phyloP scores from a whole-genome alignment of 176 grass and related monocot genomes.

The Puccinellia tenuiflora region DNA sequence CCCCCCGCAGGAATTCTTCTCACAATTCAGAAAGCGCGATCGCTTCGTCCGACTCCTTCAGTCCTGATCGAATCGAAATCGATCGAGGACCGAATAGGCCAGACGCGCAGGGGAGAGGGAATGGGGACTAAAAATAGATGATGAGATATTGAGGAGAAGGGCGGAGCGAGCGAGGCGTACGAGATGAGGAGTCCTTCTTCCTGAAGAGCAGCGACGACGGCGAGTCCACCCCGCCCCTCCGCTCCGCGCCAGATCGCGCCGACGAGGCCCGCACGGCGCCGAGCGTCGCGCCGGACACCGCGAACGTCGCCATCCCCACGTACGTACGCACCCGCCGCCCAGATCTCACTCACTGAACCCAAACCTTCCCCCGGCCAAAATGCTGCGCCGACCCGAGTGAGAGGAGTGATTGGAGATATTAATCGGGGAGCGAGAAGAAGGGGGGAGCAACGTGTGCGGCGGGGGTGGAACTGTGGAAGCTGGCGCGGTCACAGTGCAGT shows the following conservation, averaged over 20 bases:
- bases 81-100: background rate
- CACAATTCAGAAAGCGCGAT: constrained; percentile 11
- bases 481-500: background rate
- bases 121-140: background rate
- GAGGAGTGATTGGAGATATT: constrained; percentile 26
- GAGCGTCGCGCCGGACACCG: constrained; percentile 54
- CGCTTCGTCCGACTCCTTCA: background rate
- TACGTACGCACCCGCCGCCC: background rate
- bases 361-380: background rate
- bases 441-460: constrained; percentile 43
- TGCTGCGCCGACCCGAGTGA: background rate
- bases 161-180: constrained; percentile 22
- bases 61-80: background rate
- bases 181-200: constrained; percentile 43
- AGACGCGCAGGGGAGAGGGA: background rate
- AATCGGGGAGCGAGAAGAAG: background rate
- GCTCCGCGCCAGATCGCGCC: constrained; percentile 36
- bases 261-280: constrained; percentile 27
- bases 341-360: constrained; percentile 6
- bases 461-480: constrained; percentile 16
- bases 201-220: constrained; percentile 44
- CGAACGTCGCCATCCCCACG: constrained; percentile 40
- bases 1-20: background rate
- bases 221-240: constrained; percentile 34
- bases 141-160: background rate